Conservation (phyloP, 345 rosid species). For the Cardamine occulta region DNA sequence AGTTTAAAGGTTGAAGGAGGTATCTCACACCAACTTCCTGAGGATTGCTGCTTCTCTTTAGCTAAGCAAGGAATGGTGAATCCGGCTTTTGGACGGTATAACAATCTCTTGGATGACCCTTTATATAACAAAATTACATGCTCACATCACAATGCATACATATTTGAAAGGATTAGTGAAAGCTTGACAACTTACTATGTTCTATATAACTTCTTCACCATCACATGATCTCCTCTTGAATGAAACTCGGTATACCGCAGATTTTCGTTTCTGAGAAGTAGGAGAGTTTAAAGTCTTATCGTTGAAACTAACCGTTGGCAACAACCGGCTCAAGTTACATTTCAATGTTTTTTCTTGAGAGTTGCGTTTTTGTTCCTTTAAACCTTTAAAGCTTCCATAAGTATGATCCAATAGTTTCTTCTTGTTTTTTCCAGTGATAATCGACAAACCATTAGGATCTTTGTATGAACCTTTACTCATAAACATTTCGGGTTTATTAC, state of each 20-base stretch:
- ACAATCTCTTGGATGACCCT: conserved; percentile 65
- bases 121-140: not conserved
- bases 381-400: conserved; percentile 39
- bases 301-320: conserved; percentile 48
- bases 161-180: not conserved
- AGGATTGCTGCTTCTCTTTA: conserved; percentile 49
- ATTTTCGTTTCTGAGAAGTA: conserved; percentile 51
- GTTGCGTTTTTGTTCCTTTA: conserved; percentile 27
- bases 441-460: conserved; percentile 25
- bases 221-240: conserved; percentile 70
- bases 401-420: conserved; percentile 38
- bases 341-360: conserved; percentile 39
- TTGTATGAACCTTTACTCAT: conserved; percentile 32
- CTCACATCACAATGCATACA: not conserved
- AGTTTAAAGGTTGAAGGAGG: conserved; percentile 74
- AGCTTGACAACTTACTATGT: conserved; percentile 49
- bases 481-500: conserved; percentile 37
- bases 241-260: conserved; percentile 61
- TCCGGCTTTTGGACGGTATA: conserved; percentile 70
- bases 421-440: conserved; percentile 34
- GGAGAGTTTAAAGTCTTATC: conserved; percentile 42
- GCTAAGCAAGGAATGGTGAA: conserved; percentile 47
- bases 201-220: conserved; percentile 57
- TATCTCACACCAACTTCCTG: conserved; percentile 69
- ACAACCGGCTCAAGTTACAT: conserved; percentile 33